These are phyloP conservation scores for Auxenochlorella pyrenoidosa DNA, from an alignment of 139 green algal species.

Conservation along the genomic window DNA sequence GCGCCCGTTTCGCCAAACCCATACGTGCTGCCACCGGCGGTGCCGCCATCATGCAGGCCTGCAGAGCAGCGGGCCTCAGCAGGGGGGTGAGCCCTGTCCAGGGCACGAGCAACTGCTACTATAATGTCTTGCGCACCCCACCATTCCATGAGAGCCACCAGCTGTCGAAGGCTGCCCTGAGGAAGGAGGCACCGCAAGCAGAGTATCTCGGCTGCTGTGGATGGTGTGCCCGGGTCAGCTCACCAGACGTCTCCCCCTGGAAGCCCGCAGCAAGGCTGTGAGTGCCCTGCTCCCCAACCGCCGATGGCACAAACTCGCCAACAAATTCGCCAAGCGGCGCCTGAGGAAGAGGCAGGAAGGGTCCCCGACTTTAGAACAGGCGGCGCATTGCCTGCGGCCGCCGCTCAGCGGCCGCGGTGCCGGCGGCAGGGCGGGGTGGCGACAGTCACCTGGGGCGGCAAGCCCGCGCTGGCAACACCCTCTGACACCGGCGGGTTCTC, in stretches of 20 bases:
- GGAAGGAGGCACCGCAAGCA: too few species aligned
- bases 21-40: neutral
- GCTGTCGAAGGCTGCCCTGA: too few species aligned
- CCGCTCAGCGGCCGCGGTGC: neutral
- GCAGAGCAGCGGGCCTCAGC: neutral
- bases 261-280: slow-evolving; percentile 23
- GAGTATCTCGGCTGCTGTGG: neutral
- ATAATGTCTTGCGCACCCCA: too few species aligned
- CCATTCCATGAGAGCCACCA: too few species aligned
- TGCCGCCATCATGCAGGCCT: slow-evolving; percentile 26
- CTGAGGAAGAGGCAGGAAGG: neutral
- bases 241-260: slow-evolving; percentile 44
- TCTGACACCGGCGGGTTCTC: slow-evolving; percentile 34
- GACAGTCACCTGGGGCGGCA: neutral
- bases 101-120: too few species aligned
- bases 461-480: slow-evolving; percentile 38
- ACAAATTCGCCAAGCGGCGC: neutral
- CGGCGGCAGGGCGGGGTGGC: neutral
- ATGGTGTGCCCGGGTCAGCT: neutral
- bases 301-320: slow-evolving; percentile 40
- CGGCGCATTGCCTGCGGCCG: neutral
- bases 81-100: too few species aligned
- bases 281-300: neutral
- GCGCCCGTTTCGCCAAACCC: slow-evolving; percentile 27
- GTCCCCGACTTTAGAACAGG: neutral